Conservation (phyloP, 495 filamentous ascomycete species). For the Thozetella sp. region DNA sequence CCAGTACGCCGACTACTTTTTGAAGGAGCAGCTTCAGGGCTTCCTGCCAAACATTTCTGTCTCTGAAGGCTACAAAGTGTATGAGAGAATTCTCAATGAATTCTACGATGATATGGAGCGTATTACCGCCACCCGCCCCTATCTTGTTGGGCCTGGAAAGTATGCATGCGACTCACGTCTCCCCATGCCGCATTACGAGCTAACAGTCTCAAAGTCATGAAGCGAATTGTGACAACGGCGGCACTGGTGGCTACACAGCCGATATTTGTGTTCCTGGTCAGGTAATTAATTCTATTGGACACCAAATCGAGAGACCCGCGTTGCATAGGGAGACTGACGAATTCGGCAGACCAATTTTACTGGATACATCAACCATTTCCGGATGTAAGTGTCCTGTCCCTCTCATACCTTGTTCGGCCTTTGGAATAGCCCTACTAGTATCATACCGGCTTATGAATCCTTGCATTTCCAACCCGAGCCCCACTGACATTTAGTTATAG, state of each 20-base stretch:
- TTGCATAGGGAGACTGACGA: too few relatives aligned
- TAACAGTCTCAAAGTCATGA: conserved; percentile 52
- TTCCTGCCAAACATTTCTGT: conserved; percentile 33
- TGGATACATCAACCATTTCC: conserved; percentile 51
- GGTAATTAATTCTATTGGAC: too few relatives aligned
- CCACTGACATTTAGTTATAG: too few relatives aligned
- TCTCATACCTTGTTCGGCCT: too few relatives aligned
- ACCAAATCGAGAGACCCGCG: too few relatives aligned
- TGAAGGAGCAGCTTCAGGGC: conserved; percentile 37
- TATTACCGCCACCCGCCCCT: conserved; percentile 44
- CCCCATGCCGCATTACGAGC: neutral
- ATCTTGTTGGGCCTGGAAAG: conserved; percentile 51
- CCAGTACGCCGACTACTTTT: conserved; percentile 55
- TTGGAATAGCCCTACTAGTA: too few relatives aligned
- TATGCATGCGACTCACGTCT: neutral
- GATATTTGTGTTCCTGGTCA: too few relatives aligned
- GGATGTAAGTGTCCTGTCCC: too few relatives aligned
- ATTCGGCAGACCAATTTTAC: conserved; percentile 60
- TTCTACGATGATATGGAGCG: conserved; percentile 53
- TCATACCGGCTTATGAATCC: too few relatives aligned
- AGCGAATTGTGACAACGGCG: conserved; percentile 43
- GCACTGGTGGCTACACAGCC: too few relatives aligned
- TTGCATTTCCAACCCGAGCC: too few relatives aligned
- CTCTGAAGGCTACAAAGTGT: too few relatives aligned
- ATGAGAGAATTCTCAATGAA: conserved; percentile 55